Base-by-base conservation (phyloP, 192 early-diverging fungal species). In the Coemansia sp. region DNA sequence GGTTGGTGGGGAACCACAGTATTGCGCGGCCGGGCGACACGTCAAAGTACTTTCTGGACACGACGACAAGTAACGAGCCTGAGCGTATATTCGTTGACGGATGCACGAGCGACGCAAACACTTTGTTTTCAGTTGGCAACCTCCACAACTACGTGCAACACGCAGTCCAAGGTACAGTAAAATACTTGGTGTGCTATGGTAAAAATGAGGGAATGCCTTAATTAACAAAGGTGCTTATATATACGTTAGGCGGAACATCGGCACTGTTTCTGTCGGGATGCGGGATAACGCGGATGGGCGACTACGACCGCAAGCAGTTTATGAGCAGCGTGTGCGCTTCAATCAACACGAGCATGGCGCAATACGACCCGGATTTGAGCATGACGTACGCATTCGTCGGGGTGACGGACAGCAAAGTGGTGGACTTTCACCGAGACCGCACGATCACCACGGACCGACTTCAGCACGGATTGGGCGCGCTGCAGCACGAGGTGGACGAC, bases 361-460 rank as follows among this genome's bases (percentile, higher is more conserved):
- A 59, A 22, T 58, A 53, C 28, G 70, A 80, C 48, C 65, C 75
- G 12, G 76, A 79, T 44, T 25, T 80, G 51, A 67, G 67, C 63
- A 80, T 80, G 71, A 80, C 77, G 14, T 80, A 80, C 30, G 71
- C 71, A 14, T 80, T 73, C 56, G 56, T 80, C 30, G 77, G 77
- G 7, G 35, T 80, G 7, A 80, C 77, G 1, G 77, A 80, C 58
- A 52, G 30, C 60, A 69, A 69, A 35, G 51, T 73, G 9, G 58
- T 80, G 11, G 71, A 80, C 57, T 67, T 80, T 14, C 71, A 73
- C 43, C 54, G 64, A 27, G 77, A 73, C 52, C 63, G 71, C 30
- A 70, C 29, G 35, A 59, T 80, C 9, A 57, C 30, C 27, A 12
- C 47, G 0, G 69, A 72, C 24, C 50, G 52, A 48, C 33, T 80